Base-by-base conservation (phyloP, 192 early-diverging fungal species). In the Paraglomus occultum region DNA sequence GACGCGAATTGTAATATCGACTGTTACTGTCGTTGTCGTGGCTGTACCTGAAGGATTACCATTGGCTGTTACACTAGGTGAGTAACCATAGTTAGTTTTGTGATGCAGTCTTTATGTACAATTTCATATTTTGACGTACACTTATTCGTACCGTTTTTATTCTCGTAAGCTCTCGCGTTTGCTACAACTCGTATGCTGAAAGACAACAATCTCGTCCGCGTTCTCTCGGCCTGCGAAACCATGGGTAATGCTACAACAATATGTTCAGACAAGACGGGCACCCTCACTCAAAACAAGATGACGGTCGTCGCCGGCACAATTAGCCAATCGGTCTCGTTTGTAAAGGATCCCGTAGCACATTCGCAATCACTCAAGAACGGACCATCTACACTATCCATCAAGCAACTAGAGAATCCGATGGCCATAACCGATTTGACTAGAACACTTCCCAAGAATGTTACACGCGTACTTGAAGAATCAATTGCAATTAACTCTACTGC, bases 261-360 rank as follows among this genome's bases (percentile, higher is more conserved):
- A 22, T 99, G 97, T 79, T 95, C 94, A 15, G 97, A 99, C 82
- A 99, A 99, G 77, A 99, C 97, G 0, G 97, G 97, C 22, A 99
- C 97, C 8, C 80, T 98, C 46, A 99, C 97, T 2, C 92, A 95
- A 69, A 99, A 99, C 83, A 83, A 86, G 61, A 99, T 99, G 97
- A 93, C 94, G 2, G 93, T 98, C n/a, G 94, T 95, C 31, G 83
- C 89, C 11, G 95, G 95, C 47, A 85, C 87, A 47, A 73, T 97
- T 43, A 91, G 92, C 43, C 79, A 70, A 39, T 67, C 79, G 1
- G 57, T 71, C 10, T 38, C 40, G 0, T 78, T 79, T 53, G 49
- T 76, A 31, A 80, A 78, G 9, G 81, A 87, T 14, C 44, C 9
- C 17, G 74, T 71, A 50, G 47, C 79, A 9, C 81, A 75, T 23